These are phyloP conservation scores for Corylus heterophylla DNA, from an alignment of 306 rosid genomes.

Conservation along the genomic window DNA sequence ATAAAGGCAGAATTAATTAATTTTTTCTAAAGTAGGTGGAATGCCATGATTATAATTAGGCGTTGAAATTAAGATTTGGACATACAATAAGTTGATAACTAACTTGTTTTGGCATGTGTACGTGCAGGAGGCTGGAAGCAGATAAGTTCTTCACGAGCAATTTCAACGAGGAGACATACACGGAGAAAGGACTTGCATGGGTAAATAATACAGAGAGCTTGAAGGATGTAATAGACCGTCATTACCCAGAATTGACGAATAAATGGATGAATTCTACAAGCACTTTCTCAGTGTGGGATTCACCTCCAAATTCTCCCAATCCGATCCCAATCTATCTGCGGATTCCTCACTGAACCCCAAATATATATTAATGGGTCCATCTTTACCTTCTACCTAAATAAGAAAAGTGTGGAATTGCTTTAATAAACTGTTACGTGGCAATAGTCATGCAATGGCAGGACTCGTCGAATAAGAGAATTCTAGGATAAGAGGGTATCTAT, in stretches of 20 bases:
- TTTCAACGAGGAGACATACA: slow-evolving; percentile 53
- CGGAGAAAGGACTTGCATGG: slow-evolving; percentile 55
- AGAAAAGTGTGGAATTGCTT: too few species aligned
- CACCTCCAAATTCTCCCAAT: slow-evolving; percentile 29
- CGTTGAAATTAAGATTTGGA: too few species aligned
- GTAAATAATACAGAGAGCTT: slow-evolving; percentile 56
- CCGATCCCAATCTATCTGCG: slow-evolving; percentile 51
- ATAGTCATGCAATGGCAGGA: too few species aligned
- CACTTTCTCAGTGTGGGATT: slow-evolving; percentile 68
- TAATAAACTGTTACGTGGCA: too few species aligned
- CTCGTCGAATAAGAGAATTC: too few species aligned
- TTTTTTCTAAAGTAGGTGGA: too few species aligned
- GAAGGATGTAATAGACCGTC: slow-evolving; percentile 59
- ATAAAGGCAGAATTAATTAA: too few species aligned
- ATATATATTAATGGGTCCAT: too few species aligned
- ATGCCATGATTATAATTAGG: too few species aligned
- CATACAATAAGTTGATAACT: too few species aligned
- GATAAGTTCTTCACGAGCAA: slow-evolving; percentile 61
- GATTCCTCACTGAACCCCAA: slow-evolving; percentile 1
- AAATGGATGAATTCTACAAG: slow-evolving; percentile 61
- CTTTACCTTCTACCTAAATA: too few species aligned
- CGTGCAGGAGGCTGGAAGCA: slow-evolving; percentile 59
- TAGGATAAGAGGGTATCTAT: too few species aligned
- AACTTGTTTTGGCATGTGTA: not conserved
- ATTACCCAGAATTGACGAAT: slow-evolving; percentile 50